Evolutionary conservation across 148 eudicot genomes (phyloP), one percentile per base, ranked within the genome.

Genomic region (Amaranthus palmeri): DNA sequence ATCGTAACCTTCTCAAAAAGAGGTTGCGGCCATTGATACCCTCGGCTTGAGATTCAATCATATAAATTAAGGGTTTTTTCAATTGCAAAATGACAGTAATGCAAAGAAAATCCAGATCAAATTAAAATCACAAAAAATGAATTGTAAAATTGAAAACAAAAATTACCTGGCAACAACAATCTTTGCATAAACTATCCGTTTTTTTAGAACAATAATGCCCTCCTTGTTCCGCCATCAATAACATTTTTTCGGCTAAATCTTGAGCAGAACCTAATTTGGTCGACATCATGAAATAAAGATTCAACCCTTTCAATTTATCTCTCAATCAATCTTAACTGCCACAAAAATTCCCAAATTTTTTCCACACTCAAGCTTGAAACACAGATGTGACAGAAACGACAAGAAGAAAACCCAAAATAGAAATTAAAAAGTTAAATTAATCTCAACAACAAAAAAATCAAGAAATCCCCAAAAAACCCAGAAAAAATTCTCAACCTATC

Each of bases 141-240:
- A 7, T 44, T 69, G 36, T 6, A 13, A 58, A 67, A 74, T 8
- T 41, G 54, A 66, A 61, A 40, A 40, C 6, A 7, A 10, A 40
- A 63, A 51, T 61, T 83, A 90, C 96, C 96, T 86, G 83, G 72
- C 86, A 87, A 71, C 84, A 88, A 53, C 83, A 78, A 81, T 81
- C 82, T 5, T 83, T 82, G 72, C 92, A 90, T 12, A 85, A 73
- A 85, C 72, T 85, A 81, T 90, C 96, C 0, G 92, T 73, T 76
- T 90, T 90, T 78, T 90, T 90, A 8, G 96, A 88, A 53, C 96
- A 90, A 79, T 90, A 90, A 76, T 81, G 89, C 48, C 89, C 87
- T 60, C 96, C 92, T 73, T 88, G 90, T 82, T 88, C 92, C 3
- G 86, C 86, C 83, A 88, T 83, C 76, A 72, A 44, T 82, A 84